Evolutionary conservation across 257 asterid species (phyloP), one percentile per base, ranked within the genome.

Genomic region (Solanum sejunctum): DNA sequence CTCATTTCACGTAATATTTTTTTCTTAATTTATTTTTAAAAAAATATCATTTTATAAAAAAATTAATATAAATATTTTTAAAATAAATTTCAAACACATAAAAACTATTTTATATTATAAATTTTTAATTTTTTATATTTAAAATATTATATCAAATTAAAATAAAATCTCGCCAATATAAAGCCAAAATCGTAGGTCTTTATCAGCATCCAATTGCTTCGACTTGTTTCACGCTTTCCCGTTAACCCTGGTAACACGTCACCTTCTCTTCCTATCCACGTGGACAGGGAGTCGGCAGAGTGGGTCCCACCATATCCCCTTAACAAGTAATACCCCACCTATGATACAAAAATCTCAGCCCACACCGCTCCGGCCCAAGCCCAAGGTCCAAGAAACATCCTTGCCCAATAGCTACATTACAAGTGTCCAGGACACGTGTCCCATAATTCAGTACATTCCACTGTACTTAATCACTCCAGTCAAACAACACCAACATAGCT

Each of bases 401-500:
- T 21, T 83, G 17, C 11, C 92, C 93, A 90, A 82, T 87, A 7
- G 17, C 1, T 9, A 3, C 10, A 1, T 0, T 39, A 26, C 91
- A 88, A 87, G 89, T 88, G 88, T 85, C 87, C 57, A 1, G 12
- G 23, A 13, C 84, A 83, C 92, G 94, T 90, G 93, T 88, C 92
- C 2, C 5, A 64, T 57, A 83, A 36, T 13, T 8, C 7, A 52
- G 80, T 86, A 63, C 83, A 73, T 45, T 11, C 20, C 51, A 54
- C 43, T 54, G 82, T 56, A 78, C 83, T 78, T 21, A 5, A 26
- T 78, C 64, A 52, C 9, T 75, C 86, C 69, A 55, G 36, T 52
- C 45, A 75, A 58, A 60, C 32, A 60, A 60, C 66, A 58, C 10
- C n/a, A 9, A 58, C 10, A 58, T 0, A 20, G 15, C 32, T 60